These are phyloP conservation scores for Capillidium rhysosporum DNA, from an alignment of 371 early-diverging fungal genomes.

Conservation along the genomic window DNA sequence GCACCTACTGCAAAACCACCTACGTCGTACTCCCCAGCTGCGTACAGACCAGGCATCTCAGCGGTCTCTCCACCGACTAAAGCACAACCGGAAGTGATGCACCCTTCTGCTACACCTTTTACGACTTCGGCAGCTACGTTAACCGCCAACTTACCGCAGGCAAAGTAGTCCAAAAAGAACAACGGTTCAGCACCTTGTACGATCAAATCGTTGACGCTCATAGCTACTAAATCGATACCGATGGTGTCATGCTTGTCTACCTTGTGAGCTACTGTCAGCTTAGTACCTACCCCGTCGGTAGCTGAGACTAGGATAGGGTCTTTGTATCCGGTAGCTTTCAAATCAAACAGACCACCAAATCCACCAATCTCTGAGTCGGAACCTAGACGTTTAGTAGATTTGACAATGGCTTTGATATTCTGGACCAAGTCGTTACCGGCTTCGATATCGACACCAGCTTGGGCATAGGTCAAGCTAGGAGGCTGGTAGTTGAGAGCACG, in stretches of 20 bases:
- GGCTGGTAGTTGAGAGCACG: conserved; percentile 20
- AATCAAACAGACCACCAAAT: conserved; percentile 92
- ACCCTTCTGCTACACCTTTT: conserved; percentile 85
- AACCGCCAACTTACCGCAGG: conserved; percentile 82
- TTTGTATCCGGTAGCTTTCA: conserved; percentile 71
- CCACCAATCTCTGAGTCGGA: conserved; percentile 94
- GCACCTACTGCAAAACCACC: conserved; percentile 97
- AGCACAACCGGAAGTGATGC: conserved; percentile 78
- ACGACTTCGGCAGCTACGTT: conserved; percentile 80
- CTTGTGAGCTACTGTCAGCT: conserved; percentile 84
- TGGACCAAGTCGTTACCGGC: conserved; percentile 87
- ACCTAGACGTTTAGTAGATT: conserved; percentile 74
- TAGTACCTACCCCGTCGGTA: conserved; percentile 97
- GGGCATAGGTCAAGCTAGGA: conserved; percentile 55
- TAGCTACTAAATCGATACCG: conserved; percentile 88
- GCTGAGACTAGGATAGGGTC: conserved; percentile 89
- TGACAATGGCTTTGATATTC: conserved; percentile 84
- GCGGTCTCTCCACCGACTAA: conserved; percentile 98
- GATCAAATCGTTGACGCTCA: conserved; percentile 95
- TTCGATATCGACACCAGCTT: conserved; percentile 91
- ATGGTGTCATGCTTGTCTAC: conserved; percentile 74
- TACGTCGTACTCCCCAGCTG: conserved; percentile 56
- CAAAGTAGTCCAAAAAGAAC: conserved; percentile 95
- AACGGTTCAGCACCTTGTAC: conserved; percentile 98
- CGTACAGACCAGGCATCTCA: conserved; percentile 95